Evolutionary conservation across 805 yeast genomes (phyloP).

Genomic region (Ogataea paraovalis): DNA sequence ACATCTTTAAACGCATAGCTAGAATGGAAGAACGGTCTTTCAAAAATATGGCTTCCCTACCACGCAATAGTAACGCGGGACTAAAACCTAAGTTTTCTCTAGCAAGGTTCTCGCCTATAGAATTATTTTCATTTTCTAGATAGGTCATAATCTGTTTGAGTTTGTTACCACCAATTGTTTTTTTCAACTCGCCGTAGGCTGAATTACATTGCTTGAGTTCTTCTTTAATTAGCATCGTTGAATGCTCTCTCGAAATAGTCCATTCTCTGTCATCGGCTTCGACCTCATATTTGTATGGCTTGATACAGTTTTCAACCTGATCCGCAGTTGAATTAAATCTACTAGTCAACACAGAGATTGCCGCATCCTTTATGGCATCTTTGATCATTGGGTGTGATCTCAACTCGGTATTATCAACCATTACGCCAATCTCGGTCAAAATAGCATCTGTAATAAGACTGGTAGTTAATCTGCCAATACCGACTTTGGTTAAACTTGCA

Average conservation of each 20-base stretch:
- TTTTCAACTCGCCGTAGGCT: conserved; percentile 55
- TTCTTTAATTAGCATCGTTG: conserved; percentile 69
- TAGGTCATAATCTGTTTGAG: conserved; percentile 78
- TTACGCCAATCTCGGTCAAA: conserved; percentile 67
- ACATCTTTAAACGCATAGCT: conserved; percentile 68
- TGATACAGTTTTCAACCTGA: conserved; percentile 96
- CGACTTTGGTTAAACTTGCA: conserved; percentile 82
- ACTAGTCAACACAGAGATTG: conserved; percentile 68
- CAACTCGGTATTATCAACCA: conserved; percentile 71
- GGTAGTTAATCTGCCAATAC: conserved; percentile 89
- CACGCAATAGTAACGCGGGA: conserved; percentile 65
- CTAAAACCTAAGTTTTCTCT: conserved; percentile 85
- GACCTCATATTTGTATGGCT: conserved; percentile 95
- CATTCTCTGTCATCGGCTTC: conserved; percentile 96
- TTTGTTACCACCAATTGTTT: conserved; percentile 78
- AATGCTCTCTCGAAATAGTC: conserved; percentile 74
- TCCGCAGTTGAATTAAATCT: conserved; percentile 91
- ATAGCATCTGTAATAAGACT: conserved; percentile 77
- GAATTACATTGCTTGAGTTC: conserved; percentile 80
- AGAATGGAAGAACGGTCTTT: conserved; percentile 68
- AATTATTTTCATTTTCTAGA: conserved; percentile 43
- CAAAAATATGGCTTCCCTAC: conserved; percentile 79
- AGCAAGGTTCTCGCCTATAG: conserved; percentile 36
- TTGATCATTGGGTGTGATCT: conserved; percentile 84
- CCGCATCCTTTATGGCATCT: conserved; percentile 79